Base-by-base conservation (phyloP, 345 rosid genomes). In the Odontarrhena argentea region DNA sequence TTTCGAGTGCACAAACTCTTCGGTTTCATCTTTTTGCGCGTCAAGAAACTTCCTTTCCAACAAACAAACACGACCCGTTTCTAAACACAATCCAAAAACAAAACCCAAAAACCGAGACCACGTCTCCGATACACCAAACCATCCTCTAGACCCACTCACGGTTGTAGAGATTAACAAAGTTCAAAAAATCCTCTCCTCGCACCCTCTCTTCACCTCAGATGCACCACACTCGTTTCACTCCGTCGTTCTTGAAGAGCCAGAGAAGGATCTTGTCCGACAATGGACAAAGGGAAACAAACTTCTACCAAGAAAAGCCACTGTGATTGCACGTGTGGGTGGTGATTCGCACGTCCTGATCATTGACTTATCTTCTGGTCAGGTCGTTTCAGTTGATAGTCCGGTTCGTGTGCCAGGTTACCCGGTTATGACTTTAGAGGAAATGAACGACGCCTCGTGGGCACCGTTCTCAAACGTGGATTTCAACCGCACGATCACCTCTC, bases 391-490 rank as follows among this genome's bases (percentile, higher is more conserved):
- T 46, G 76, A 76, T 15, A 50, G 51, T 5, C 70, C 50, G 44
- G 74, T 79, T 3, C 18, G 26, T 47, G 52, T 37, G 8, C 77
- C 96, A 9, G 99, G 99, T 37, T 88, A 87, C 67, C 99, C 99
- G 40, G 60, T 61, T 67, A 80, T 94, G 96, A 88, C 97, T n/a
- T 49, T 91, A 0, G 97, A 94, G 67, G 99, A 94, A 71, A 88
- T 94, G 96, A 83, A 75, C 38, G 37, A 82, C 1, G 72, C 83
- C 1, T 55, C 84, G 4, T 70, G 66, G 84, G 86, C 84, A 41
- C 96, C 97, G 2, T 77, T 94, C 15, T 56, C 87, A 8, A 79
- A 73, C 78, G 80, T 74, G 3, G 78, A 78, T 48, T 82, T 94
- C 73, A 94, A 88, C 84, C 83, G 87, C 12, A 83, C 97, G 80